phyloP scores from a whole-genome alignment of 371 early-diverging fungal genomes.

The Rozella allomycis region DNA sequence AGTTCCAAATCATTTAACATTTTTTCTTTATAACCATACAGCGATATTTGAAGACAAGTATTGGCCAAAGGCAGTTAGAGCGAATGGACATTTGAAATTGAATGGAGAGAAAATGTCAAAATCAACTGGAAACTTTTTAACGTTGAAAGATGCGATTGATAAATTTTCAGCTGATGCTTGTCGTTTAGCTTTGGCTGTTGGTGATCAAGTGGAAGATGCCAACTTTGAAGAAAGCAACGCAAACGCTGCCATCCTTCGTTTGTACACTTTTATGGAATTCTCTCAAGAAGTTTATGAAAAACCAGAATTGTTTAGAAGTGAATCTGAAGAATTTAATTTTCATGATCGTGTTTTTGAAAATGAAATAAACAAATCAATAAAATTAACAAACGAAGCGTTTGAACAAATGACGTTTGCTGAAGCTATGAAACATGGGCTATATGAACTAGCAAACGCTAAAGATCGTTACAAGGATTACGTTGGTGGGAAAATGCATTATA shows the following conservation, averaged over 20 bases:
- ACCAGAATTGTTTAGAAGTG: neutral
- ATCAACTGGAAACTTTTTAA: conserved; percentile 97
- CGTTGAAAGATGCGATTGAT: conserved; percentile 57
- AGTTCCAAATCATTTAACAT: conserved; percentile 95
- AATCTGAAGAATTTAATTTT: conserved; percentile 26
- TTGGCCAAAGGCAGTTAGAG: conserved; percentile 85
- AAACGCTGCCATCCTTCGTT: conserved; percentile 82
- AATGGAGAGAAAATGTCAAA: conserved; percentile 99
- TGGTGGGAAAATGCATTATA: conserved; percentile 48
- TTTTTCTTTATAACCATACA: conserved; percentile 95
- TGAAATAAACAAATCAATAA: conserved; percentile 56
- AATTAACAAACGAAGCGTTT: conserved; percentile 51
- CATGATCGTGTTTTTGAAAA: conserved; percentile 66
- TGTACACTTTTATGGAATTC: conserved; percentile 82
- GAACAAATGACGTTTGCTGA: conserved; percentile 67
- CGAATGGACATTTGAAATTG: conserved; percentile 94
- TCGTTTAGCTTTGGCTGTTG: conserved; percentile 72
- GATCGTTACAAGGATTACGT: conserved; percentile 67
- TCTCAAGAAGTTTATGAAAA: conserved; percentile 32
- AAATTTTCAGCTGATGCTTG: conserved; percentile 96
- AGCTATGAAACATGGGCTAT: conserved; percentile 82
- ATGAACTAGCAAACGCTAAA: conserved; percentile 71
- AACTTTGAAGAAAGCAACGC: conserved; percentile 96
- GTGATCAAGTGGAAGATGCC: conserved; percentile 95
- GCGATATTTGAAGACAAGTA: conserved; percentile 82